phyloP scores from a whole-genome alignment of 345 rosid species.

The Eucalyptus coolabah region DNA sequence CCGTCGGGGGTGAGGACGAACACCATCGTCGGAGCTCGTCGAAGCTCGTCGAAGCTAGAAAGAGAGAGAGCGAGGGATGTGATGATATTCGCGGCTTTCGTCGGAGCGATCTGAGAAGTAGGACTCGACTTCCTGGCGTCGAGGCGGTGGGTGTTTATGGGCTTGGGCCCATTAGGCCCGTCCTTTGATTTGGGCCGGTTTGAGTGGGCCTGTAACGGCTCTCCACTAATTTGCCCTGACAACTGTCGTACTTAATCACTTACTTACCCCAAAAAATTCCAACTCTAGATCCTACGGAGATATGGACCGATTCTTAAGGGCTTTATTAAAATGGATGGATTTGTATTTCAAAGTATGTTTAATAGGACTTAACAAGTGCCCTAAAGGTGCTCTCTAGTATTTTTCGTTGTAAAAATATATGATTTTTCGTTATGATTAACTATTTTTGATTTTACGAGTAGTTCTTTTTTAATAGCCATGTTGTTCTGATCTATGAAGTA shows the following conservation, averaged over 20 bases:
- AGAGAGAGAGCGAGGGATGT: background rate
- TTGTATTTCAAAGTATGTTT: background rate
- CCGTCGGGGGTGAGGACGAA: slow-evolving; percentile 39
- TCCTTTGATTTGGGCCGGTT: background rate
- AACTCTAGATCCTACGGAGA: background rate
- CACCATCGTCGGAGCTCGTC: slow-evolving; percentile 22
- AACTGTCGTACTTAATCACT: too few species aligned
- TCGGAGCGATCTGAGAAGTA: background rate
- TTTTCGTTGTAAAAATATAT: background rate
- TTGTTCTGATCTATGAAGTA: background rate
- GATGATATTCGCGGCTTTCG: background rate
- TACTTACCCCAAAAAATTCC: background rate
- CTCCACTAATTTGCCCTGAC: background rate
- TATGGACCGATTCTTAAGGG: background rate
- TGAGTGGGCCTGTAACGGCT: background rate
- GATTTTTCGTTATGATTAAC: fast-evolving
- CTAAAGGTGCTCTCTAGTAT: background rate
- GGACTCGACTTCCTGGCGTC: background rate
- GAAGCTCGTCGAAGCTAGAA: background rate
- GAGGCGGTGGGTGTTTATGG: background rate
- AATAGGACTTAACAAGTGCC: background rate
- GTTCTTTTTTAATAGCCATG: background rate
- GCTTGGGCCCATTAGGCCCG: background rate
- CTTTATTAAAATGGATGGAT: background rate
- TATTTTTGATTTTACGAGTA: background rate